Conservation (phyloP, 805 yeast genomes). For the Myxozyma geophila region DNA sequence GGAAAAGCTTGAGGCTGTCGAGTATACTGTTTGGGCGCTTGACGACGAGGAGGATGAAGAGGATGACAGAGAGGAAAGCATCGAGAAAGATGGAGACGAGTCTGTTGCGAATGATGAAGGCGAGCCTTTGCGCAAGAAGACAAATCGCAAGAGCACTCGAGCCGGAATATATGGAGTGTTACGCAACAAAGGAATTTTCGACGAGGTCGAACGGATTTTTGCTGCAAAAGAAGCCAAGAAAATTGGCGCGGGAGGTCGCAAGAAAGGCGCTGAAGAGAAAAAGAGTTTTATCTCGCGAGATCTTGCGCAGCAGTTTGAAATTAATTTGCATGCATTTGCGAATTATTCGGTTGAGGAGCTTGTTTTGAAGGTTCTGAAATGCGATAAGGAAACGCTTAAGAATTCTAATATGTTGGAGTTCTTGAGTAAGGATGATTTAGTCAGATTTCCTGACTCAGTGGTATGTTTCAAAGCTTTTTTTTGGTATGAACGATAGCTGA, state of each 20-base stretch:
- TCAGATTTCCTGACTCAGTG: constrained; percentile 72
- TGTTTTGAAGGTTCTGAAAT: constrained; percentile 70
- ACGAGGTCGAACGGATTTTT: constrained; percentile 82
- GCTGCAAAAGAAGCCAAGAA: constrained; percentile 76
- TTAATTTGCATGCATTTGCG: constrained; percentile 81
- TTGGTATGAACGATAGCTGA: neutral
- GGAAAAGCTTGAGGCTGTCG: constrained; percentile 84
- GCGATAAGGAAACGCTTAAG: constrained; percentile 72
- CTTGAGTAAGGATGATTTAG: constrained; percentile 72
- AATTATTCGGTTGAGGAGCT: constrained; percentile 64
- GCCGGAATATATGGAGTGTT: constrained; percentile 67
- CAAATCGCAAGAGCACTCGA: constrained; percentile 47
- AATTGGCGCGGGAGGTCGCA: constrained; percentile 47
- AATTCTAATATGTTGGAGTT: constrained; percentile 82
- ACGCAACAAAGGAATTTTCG: constrained; percentile 75
- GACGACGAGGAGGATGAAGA: constrained; percentile 23
- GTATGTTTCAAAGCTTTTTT: constrained; percentile 12
- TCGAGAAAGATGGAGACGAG: constrained; percentile 1
- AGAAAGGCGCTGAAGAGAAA: constrained; percentile 57
- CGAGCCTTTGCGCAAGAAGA: constrained; percentile 32
- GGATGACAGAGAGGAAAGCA: constrained; percentile 10
- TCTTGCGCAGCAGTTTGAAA: constrained; percentile 91
- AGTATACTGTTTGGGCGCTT: constrained; percentile 80
- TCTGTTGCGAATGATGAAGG: neutral
- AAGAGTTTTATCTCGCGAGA: constrained; percentile 78